These are phyloP conservation scores for Plantago rigida DNA, from an alignment of 305 asterid genomes.

Conservation along the genomic window DNA sequence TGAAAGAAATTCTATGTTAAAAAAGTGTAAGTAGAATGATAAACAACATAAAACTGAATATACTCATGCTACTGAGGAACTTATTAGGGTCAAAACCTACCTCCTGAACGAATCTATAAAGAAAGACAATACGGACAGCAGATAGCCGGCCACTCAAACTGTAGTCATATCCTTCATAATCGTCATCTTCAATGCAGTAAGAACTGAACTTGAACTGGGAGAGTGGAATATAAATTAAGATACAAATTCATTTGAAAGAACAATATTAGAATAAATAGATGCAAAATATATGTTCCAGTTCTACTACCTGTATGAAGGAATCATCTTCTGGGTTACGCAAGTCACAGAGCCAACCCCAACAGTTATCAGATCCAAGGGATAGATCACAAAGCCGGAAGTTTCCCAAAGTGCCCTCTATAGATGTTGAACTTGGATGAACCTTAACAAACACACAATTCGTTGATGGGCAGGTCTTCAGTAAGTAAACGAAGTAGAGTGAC, in stretches of 20 bases:
- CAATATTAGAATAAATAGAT: not conserved
- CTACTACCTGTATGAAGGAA: constrained; percentile 66
- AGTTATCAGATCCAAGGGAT: constrained; percentile 67
- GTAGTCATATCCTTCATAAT: constrained; percentile 81
- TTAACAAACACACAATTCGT: constrained; percentile 33
- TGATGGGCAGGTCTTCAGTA: constrained; percentile 22
- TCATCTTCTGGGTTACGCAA: constrained; percentile 86
- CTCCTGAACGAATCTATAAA: constrained; percentile 91
- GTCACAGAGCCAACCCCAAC: constrained; percentile 98
- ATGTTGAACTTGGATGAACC: constrained; percentile 95
- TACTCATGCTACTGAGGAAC: not conserved
- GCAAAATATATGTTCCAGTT: constrained; percentile 25
- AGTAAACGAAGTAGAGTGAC: constrained; percentile 20
- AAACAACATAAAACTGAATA: not conserved
- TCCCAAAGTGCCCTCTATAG: constrained; percentile 79
- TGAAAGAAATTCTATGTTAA: not conserved
- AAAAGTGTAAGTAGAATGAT: not conserved
- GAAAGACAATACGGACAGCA: constrained; percentile 94
- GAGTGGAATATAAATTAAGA: constrained; percentile 15
- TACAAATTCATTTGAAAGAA: constrained; percentile 25
- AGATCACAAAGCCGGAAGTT: constrained; percentile 82
- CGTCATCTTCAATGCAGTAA: constrained; percentile 70
- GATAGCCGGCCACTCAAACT: constrained; percentile 87
- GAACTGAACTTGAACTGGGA: constrained; percentile 84
- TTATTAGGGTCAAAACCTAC: constrained; percentile 34